Evolutionary conservation across 345 rosid genomes (phyloP).

Genomic region (Lagerstroemia speciosa): DNA sequence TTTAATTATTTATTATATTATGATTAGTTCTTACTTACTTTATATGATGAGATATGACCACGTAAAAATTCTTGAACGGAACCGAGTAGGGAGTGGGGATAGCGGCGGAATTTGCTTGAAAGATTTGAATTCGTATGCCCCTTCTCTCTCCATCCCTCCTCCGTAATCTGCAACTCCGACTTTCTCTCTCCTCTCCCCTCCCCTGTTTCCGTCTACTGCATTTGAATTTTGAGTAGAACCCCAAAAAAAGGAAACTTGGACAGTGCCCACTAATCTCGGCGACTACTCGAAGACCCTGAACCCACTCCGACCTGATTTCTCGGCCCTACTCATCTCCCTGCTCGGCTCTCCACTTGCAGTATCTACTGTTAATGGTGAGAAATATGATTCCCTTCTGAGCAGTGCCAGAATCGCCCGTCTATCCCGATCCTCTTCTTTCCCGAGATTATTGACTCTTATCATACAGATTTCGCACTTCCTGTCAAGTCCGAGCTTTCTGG

Average conservation of each 20-base stretch:
- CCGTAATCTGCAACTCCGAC: background rate
- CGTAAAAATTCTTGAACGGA: too few relatives aligned
- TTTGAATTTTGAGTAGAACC: background rate
- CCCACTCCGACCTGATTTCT: background rate
- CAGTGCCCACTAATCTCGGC: slow-evolving; percentile 1
- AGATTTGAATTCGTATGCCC: slow-evolving; percentile 51
- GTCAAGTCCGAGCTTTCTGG: background rate
- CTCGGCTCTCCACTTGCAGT: background rate
- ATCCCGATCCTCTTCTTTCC: background rate
- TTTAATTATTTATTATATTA: too few relatives aligned
- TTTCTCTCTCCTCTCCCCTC: background rate
- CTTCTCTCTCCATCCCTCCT: background rate
- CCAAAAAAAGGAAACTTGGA: slow-evolving; percentile 1
- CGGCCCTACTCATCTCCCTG: background rate
- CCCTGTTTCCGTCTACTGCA: background rate
- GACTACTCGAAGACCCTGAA: background rate
- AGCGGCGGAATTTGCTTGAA: slow-evolving; percentile 43
- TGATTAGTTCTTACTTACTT: too few relatives aligned
- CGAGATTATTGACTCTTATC: background rate
- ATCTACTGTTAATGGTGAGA: background rate
- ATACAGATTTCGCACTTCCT: background rate
- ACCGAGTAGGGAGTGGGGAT: slow-evolving; percentile 25
- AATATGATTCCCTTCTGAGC: background rate
- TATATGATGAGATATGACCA: too few relatives aligned
- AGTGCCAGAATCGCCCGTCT: background rate